Evolutionary conservation across 495 filamentous ascomycete genomes (phyloP).

Genomic region (Lophiostoma macrostomum): DNA sequence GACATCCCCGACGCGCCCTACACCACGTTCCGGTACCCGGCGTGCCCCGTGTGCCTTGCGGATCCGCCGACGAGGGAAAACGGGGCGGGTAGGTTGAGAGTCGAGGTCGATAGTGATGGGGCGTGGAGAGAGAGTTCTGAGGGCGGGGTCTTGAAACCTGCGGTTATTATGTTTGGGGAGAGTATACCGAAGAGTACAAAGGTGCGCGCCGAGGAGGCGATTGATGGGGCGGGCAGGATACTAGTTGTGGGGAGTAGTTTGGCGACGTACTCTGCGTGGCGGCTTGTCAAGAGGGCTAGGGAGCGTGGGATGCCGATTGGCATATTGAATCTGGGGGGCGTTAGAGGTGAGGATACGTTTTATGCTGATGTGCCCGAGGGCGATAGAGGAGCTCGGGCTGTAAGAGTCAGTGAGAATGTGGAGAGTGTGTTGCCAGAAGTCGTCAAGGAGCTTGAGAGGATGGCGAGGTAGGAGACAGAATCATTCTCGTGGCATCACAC

Average conservation of each 20-base stretch:
- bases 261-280: conserved; percentile 93
- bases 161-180: conserved; percentile 95
- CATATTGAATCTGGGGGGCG: conserved; percentile 43
- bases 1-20: conserved; percentile 88
- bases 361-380: conserved; percentile 24
- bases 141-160: conserved; percentile 82
- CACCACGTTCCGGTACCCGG: conserved; percentile 83
- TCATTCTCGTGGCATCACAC: too few relatives aligned
- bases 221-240: conserved; percentile 70
- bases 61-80: conserved; percentile 53
- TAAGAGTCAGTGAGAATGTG: conserved; percentile 34
- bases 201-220: conserved; percentile 68
- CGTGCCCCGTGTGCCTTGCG: conserved; percentile 81
- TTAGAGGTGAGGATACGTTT: conserved; percentile 41
- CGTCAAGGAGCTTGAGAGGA: conserved; percentile 29
- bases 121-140: conserved; percentile 69
- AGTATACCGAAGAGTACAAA: conserved; percentile 68
- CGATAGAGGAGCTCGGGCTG: conserved; percentile 32
- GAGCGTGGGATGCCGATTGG: conserved; percentile 79
- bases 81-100: conserved; percentile 56
- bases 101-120: conserved; percentile 76
- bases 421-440: conserved; percentile 37
- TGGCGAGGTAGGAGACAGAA: conserved; percentile 3
- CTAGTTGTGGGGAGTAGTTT: conserved; percentile 84
- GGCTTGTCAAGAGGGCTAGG: conserved; percentile 77